Base-by-base conservation (phyloP, 1,284 basidiomycete genomes). In the Coniferiporia weirii region DNA sequence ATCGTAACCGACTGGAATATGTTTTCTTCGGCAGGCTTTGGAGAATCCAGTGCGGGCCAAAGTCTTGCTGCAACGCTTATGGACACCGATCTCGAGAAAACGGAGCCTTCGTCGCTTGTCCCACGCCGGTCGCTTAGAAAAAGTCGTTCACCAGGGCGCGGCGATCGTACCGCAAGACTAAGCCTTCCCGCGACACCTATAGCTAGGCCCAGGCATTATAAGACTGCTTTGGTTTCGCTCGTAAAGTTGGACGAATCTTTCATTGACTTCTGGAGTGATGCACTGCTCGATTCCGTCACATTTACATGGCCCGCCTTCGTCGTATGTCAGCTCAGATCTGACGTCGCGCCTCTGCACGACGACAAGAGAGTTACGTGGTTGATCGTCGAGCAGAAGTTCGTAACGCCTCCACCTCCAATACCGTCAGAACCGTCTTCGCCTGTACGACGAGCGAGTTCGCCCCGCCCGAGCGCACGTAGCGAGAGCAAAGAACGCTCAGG, bases 201-300 rank as follows among this genome's bases (percentile, higher is more conserved):
- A 36, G 49, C 20, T 36, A 53, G 20, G 2, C 50, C 54, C n/a
- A 48, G 22, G 61, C 59, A 13, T 53, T 75, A 77, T 17, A 79
- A 72, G 66, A 73, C 78, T 17, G 75, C 77, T 0, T 69, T 72
- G 10, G 71, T 84, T 4, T 73, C 76, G 20, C 62, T 80, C 36
- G 70, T 83, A n/a, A 77, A 82, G 62, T 67, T 90, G 5, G 88
- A 90, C 65, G 87, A 90, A 66, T 86, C 86, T 1, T 90, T 90
- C 68, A 71, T 89, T 57, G 88, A 90, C 69, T 89, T 89, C 67
- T 90, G 87, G 86, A 79, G 76, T 54, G 87, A 90, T 64, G 79
- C 85, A 1, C 66, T 89, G 17, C 70, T 83, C 8, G 87, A 90
- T 64, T 81, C 85, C 9, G 79, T 89, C 60, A 74, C 83, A 0